A percentile compares a stretch with the other conserved stretches of the same genome.
Conservation (phyloP, 176 grass and related monocot species). For the Carex kokanica region DNA sequence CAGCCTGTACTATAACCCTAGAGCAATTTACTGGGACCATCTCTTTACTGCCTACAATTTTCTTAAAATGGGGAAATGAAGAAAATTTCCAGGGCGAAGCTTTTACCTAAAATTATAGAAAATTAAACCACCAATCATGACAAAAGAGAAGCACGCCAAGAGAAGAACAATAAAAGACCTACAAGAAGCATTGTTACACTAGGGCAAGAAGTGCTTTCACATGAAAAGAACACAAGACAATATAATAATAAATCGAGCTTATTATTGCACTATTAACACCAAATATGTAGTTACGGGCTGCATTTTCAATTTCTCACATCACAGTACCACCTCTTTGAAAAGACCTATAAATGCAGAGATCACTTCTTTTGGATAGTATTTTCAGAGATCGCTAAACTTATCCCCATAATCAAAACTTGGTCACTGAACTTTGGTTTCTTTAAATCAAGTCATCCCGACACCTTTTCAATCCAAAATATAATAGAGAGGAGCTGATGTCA, state of each 20-base stretch:
- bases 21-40: not conserved
- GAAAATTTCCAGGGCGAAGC: not conserved
- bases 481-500: not conserved
- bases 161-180: constrained; percentile 82
- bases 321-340: not conserved
- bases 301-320: constrained; percentile 19
- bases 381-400: not conserved
- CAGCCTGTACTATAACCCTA: not conserved
- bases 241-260: not conserved
- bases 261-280: constrained; percentile 2
- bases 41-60: not conserved
- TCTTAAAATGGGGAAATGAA: not conserved
- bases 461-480: not conserved
- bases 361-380: not conserved
- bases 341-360: not conserved
- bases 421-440: not conserved
- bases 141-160: constrained; percentile 73
- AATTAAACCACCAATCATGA: constrained; percentile 76
- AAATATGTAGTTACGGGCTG: constrained; percentile 18
- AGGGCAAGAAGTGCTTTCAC: not conserved
- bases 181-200: not conserved
- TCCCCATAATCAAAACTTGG: not conserved
- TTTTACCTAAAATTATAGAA: constrained; percentile 90
- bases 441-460: not conserved
- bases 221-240: not conserved